Evolutionary conservation across 495 filamentous ascomycete species (phyloP).

Genomic region (Aspergillus heteromorphus): DNA sequence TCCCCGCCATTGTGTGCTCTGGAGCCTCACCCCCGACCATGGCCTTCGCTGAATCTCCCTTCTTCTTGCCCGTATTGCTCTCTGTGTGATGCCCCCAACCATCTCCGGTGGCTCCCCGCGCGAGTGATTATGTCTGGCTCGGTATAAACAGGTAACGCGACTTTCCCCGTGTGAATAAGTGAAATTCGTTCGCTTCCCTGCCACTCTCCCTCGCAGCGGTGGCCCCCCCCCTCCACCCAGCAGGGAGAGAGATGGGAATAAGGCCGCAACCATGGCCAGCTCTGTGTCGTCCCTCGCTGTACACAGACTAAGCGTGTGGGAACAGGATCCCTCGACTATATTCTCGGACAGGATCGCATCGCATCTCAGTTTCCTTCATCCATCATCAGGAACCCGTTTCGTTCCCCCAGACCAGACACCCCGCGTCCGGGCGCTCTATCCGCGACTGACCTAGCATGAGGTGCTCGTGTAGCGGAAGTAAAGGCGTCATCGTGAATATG

Average conservation of each 20-base stretch:
- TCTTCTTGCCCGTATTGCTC: not conserved
- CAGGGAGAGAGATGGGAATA: not conserved
- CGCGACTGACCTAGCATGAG: too few relatives aligned
- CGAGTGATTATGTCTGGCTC: not conserved
- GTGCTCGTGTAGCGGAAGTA: not conserved
- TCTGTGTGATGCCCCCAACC: not conserved
- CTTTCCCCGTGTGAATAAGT: not conserved
- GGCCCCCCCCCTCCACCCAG: not conserved
- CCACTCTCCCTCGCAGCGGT: not conserved
- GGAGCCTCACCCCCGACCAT: conserved; percentile 7
- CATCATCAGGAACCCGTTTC: not conserved
- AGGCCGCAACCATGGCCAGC: conserved; percentile 8
- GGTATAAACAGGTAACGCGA: not conserved
- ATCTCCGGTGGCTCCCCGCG: not conserved
- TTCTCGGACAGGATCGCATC: conserved; percentile 11
- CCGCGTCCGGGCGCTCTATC: not conserved
- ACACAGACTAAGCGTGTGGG: conserved; percentile 19
- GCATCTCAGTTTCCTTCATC: conserved; percentile 6
- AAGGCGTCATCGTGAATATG: conserved; percentile 3
- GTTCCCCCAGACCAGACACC: not conserved
- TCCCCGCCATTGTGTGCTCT: conserved; percentile 2
- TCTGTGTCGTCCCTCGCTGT: conserved; percentile 11
- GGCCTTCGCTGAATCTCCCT: conserved; percentile 8
- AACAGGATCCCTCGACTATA: conserved; percentile 13
- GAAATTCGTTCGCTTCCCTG: not conserved